Evolutionary conservation across 805 yeast genomes (phyloP).

Genomic region (Ogataea trehaloabstinens): DNA sequence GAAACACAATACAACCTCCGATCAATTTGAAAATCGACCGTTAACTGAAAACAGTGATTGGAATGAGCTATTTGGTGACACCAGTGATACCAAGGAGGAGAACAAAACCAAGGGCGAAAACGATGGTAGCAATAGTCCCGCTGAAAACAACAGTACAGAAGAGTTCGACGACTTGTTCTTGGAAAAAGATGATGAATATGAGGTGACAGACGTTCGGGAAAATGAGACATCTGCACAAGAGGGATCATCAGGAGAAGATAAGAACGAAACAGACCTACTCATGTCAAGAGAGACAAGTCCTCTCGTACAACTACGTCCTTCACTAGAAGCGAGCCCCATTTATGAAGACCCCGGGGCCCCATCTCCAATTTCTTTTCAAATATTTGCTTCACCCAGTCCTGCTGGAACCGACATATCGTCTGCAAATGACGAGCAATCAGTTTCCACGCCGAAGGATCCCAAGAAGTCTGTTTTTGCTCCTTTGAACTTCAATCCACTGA

Average conservation of each 20-base stretch:
- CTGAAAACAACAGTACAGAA: background rate
- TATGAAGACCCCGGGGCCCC: conserved; percentile 87
- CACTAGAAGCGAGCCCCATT: conserved; percentile 42
- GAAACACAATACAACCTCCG: background rate
- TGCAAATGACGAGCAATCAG: conserved; percentile 9
- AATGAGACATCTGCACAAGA: conserved; percentile 1
- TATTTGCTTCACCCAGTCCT: conserved; percentile 35
- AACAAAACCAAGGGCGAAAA: background rate
- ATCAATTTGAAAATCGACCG: conserved; percentile 4
- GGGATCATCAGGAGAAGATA: background rate
- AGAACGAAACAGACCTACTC: background rate
- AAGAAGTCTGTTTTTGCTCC: conserved; percentile 76
- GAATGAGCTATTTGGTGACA: conserved; percentile 30
- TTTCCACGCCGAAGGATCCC: conserved; percentile 36
- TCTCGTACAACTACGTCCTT: background rate
- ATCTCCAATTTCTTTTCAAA: conserved; percentile 57
- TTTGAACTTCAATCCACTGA: conserved; percentile 74
- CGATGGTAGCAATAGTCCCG: too few relatives aligned
- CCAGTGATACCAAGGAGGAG: conserved; percentile 10
- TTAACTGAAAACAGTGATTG: conserved; percentile 24
- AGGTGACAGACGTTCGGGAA: conserved; percentile 7
- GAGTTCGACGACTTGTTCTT: conserved; percentile 1
- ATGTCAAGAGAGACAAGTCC: background rate
- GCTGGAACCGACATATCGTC: conserved; percentile 13
- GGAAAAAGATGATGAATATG: conserved; percentile 13